Evolutionary conservation across 768 basidiomycete species (phyloP).

Genomic region (Phanerochaete sordida): DNA sequence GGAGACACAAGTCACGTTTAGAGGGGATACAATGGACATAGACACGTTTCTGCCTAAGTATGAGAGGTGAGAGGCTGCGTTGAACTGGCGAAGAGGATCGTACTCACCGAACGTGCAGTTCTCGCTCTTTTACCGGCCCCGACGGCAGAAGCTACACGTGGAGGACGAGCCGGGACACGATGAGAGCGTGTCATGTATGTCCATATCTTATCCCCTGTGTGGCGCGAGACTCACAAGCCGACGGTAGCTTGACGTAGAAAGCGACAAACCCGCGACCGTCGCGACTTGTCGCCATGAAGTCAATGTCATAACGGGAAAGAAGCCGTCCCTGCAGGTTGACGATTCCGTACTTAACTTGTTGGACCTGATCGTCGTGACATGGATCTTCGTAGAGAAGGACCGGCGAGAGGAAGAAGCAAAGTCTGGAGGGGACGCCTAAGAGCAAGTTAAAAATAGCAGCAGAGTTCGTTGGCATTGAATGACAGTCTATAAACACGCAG

Average conservation of each 20-base stretch:
- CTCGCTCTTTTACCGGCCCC: slow-evolving; percentile 2
- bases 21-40: not conserved
- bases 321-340: slow-evolving; percentile 1
- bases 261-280: not conserved
- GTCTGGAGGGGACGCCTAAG: no score
- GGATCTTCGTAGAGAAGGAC: slow-evolving; percentile 8
- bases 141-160: slow-evolving; percentile 7
- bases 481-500: no score
- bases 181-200: not conserved
- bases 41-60: not conserved
- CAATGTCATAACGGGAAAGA: not conserved
- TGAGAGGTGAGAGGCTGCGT: not conserved
- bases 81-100: no score
- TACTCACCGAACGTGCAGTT: not conserved
- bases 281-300: not conserved
- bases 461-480: not conserved
- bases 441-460: not conserved
- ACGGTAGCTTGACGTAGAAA: not conserved
- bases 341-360: not conserved
- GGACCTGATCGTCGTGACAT: slow-evolving; percentile 8
- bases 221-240: not conserved
- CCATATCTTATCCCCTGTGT: not conserved
- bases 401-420: no score
- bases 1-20: not conserved
- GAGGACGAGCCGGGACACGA: not conserved